Percentiles rank a stretch among this genome's conserved stretches.
phyloP scores from a whole-genome alignment of 2,329 filamentous ascomycete genomes.

The Dactylellina leptospora region DNA sequence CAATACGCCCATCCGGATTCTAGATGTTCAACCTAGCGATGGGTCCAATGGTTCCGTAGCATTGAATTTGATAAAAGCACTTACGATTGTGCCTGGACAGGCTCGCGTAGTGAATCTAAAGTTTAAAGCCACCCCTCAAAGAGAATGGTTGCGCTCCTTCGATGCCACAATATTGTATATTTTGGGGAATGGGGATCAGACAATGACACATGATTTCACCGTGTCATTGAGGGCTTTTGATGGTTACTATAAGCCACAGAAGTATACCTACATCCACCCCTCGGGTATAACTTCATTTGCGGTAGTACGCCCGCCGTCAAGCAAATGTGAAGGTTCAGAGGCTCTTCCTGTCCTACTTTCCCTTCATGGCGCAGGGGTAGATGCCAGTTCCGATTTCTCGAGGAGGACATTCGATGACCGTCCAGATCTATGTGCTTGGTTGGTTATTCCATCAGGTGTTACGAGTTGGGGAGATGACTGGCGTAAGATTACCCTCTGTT shows the following conservation, averaged over 20 bases:
- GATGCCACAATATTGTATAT: too few relatives aligned
- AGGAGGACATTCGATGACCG: conserved; percentile 64
- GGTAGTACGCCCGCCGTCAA: conserved; percentile 66
- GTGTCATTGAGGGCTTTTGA: conserved; percentile 18
- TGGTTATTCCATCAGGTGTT: conserved; percentile 67
- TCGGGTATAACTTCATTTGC: conserved; percentile 65
- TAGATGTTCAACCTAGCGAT: conserved; percentile 57
- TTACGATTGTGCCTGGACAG: conserved; percentile 22
- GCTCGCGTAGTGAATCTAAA: conserved; percentile 18
- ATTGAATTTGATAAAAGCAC: conserved; percentile 7
- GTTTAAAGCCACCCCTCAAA: too few relatives aligned
- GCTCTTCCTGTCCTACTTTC: conserved; percentile 65
- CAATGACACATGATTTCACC: too few relatives aligned
- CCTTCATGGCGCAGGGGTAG: conserved; percentile 68
- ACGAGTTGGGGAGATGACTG: conserved; percentile 71
- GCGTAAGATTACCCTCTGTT: conserved; percentile 61
- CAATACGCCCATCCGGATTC: conserved; percentile 59
- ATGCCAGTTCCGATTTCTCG: conserved; percentile 64
- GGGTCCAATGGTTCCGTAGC: conserved; percentile 56
- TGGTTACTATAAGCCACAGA: conserved; percentile 53
- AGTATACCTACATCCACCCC: conserved; percentile 53
- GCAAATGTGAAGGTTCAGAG: conserved; percentile 11
- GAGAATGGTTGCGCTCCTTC: too few relatives aligned
- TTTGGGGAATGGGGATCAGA: too few relatives aligned
- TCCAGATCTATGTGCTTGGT: conserved; percentile 67